phyloP scores from a whole-genome alignment of 1,139 yeast species.

The Magnusiomyces magnusii region DNA sequence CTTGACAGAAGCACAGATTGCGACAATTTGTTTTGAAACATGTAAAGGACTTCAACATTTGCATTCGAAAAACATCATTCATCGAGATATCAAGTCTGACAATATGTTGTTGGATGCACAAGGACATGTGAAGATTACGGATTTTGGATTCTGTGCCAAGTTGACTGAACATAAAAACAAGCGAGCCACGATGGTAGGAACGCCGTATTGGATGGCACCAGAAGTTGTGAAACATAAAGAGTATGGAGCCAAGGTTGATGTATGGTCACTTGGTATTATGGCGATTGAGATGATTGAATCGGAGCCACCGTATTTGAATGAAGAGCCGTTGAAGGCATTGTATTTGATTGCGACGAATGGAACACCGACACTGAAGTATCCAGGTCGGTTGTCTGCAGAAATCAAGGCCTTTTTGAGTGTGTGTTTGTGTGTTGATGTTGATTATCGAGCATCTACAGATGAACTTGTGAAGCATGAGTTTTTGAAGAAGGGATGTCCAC shows the following conservation, averaged over 20 bases:
- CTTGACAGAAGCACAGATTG: slow-evolving; percentile 84
- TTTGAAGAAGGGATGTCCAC: slow-evolving; percentile 62
- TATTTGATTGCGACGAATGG: slow-evolving; percentile 95
- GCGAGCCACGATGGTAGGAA: slow-evolving; percentile 98
- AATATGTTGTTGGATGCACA: slow-evolving; percentile 78
- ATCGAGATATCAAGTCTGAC: slow-evolving; percentile 93
- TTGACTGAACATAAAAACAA: slow-evolving; percentile 87
- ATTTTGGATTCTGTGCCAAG: slow-evolving; percentile 97
- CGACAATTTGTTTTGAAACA: slow-evolving; percentile 86
- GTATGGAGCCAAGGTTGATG: slow-evolving; percentile 94
- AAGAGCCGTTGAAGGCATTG: slow-evolving; percentile 83
- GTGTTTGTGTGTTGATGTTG: slow-evolving; percentile 92
- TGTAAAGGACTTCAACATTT: slow-evolving; percentile 86
- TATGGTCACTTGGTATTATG: slow-evolving; percentile 98
- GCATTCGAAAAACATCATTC: slow-evolving; percentile 87
- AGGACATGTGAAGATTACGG: slow-evolving; percentile 93
- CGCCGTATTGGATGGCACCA: slow-evolving; percentile 99
- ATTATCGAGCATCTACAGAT: slow-evolving; percentile 83
- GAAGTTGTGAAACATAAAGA: slow-evolving; percentile 96
- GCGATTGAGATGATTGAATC: slow-evolving; percentile 98
- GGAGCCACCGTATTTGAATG: slow-evolving; percentile 95
- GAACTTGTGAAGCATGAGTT: slow-evolving; percentile 80
- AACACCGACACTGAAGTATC: slow-evolving; percentile 87
- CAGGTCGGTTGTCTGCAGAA: slow-evolving; percentile 67
- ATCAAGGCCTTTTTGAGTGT: slow-evolving; percentile 84